A percentile compares a stretch with the other conserved stretches of the same genome.
These are phyloP conservation scores for Kwoniella pini DNA, from an alignment of 768 basidiomycete species.

Conservation along the genomic window DNA sequence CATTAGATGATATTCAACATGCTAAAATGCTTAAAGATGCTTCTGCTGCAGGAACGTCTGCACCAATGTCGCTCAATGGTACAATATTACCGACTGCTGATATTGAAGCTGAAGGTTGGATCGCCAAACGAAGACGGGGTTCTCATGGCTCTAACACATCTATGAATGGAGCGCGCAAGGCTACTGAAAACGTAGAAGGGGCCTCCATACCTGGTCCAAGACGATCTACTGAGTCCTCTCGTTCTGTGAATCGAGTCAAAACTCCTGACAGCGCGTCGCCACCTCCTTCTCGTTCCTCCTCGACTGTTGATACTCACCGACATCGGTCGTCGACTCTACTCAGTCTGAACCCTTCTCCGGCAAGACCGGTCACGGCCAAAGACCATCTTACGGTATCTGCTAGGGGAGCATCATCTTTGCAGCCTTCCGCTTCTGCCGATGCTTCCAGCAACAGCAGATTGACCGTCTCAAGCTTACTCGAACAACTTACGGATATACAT, in stretches of 20 bases:
- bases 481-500: slow-evolving; percentile 76
- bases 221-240: slow-evolving; percentile 32
- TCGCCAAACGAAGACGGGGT: slow-evolving; percentile 31
- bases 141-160: slow-evolving; percentile 10
- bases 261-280: slow-evolving; percentile 8
- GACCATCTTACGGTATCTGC: slow-evolving; percentile 46
- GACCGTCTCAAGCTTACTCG: slow-evolving; percentile 71
- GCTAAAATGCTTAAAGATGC: slow-evolving; percentile 49
- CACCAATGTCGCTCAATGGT: slow-evolving; percentile 44
- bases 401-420: slow-evolving; percentile 37
- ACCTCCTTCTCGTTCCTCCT: slow-evolving; percentile 10
- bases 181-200: slow-evolving; percentile 8
- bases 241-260: neutral
- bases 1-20: slow-evolving; percentile 46
- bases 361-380: slow-evolving; percentile 41
- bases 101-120: slow-evolving; percentile 40
- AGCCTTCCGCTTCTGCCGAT: slow-evolving; percentile 13
- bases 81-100: slow-evolving; percentile 16
- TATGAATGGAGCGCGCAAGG: neutral
- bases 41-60: slow-evolving; percentile 37
- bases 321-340: slow-evolving; percentile 38
- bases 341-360: slow-evolving; percentile 38
- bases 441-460: slow-evolving; percentile 11
- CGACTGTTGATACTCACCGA: slow-evolving; percentile 9
- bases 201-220: slow-evolving; percentile 16